Evolutionary conservation across 805 yeast species (phyloP), one percentile per base, ranked within the genome.

Genomic region (Monosporozyma aquatica): DNA sequence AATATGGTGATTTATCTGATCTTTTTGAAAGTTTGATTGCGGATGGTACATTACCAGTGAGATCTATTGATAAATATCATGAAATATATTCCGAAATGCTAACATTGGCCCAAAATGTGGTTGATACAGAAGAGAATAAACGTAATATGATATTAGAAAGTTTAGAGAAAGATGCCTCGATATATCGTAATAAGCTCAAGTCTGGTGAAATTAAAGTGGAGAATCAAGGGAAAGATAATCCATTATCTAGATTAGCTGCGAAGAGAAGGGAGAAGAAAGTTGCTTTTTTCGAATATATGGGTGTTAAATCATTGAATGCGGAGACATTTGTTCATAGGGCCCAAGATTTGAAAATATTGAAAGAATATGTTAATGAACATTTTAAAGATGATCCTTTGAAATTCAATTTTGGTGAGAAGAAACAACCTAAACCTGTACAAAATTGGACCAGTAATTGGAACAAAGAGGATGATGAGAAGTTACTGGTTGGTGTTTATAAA

Each of bases 391-490:
- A 79, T 53, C 78, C 84, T 6, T 62, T 71, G 43, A 60, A 64
- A 22, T 87, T 86, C 66, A 72, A 69, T 44, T 70, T 92, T 29
- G 73, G 72, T 6, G 41, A 45, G 14, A 68, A 65, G 44, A 36
- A 26, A 17, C 66, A 70, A 11, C 83, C 92, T 15, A 89, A 89
- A 64, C 78, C 80, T 20, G 97, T 87, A 8, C 79, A 78, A 55
- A 90, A 84, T 36, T 92, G 99, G 99, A 75, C 76, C 41, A 85
- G 95, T 53, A 78, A 77, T 23, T 92, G 99, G 99, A 69, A 70
- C 3, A 69, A 72, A 11, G 76, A 71, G 25, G 95, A 92, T 58
- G 99, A 92, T 61, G 83, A 87, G 40, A 83, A 79, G 78, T 70
- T 92, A 42, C 62, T 92, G 47, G 76, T 84, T 27, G 99, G 99